Base-by-base conservation (phyloP, 176 grass and related monocot genomes). In the Rhynchospora breviuscula region DNA sequence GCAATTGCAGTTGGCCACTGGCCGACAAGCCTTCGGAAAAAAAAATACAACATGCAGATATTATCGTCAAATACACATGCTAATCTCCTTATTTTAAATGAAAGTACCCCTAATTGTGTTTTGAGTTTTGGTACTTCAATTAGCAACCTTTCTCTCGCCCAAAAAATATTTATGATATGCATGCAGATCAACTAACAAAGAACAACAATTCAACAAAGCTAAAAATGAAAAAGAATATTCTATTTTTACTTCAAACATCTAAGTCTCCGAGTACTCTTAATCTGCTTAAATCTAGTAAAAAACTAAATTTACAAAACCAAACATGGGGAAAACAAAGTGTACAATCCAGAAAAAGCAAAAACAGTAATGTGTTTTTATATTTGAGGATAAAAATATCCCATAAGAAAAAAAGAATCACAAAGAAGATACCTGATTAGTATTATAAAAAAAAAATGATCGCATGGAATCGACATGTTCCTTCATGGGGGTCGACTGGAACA, bases 281-380 rank as follows among this genome's bases (percentile, higher is more conserved):
- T 76, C 10, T 54, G 48, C 48, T 29, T 54, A 76, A 69, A 56
- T 31, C 23, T 77, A 77, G 9, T 8, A 29, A 31, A 63, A 53
- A 77, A 56, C 73, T 56, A 56, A 77, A 77, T 56, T 56, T 77
- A 68, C 13, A 68, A 40, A 43, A 68, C 25, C 14, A 68, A 68
- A 71, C 43, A 71, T 47, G 25, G 13, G 23, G 31, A 17, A 68
- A 68, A 70, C 40, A 69, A 10, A 17, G 15, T 8, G 35, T n/a
- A 69, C 31, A 7, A 70, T 26, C 49, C 22, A 56, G 7, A 29
- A 15, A 75, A 12, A 2, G 4, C 4, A 49, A 49, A 47, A 74
- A 3, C 18, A 2, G 51, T 51, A 48, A 76, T 76, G 22, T 26
- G 6, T 15, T 31, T 13, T 77, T 77, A 77, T 45, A 54, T 11